Conservation (phyloP, 805 yeast genomes). For the Myxozyma mucilagina region DNA sequence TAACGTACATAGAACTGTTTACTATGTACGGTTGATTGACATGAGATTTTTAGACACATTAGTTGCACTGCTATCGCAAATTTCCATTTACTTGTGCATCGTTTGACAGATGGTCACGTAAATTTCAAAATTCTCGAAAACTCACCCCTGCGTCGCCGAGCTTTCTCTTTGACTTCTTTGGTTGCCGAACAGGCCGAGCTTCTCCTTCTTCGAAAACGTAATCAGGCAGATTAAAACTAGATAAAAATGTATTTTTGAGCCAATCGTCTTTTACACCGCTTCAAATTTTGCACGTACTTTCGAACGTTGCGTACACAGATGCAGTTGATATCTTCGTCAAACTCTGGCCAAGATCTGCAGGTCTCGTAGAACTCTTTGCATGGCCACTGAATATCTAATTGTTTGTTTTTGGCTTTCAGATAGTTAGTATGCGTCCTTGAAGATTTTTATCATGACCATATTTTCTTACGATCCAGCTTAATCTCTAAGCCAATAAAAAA, state of each 20-base stretch:
- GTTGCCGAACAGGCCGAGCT: conserved; percentile 62
- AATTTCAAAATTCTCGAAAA: neutral
- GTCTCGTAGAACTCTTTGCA: conserved; percentile 84
- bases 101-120: neutral
- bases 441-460: neutral
- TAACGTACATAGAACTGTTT: neutral
- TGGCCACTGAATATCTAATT: conserved; percentile 80
- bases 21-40: neutral
- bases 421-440: neutral
- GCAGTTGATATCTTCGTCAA: conserved; percentile 58
- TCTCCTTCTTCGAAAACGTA: conserved; percentile 85
- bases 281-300: conserved; percentile 40
- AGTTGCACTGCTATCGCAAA: neutral
- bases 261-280: no score
- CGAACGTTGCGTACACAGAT: conserved; percentile 73
- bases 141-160: conserved; percentile 24
- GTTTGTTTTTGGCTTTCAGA: conserved; percentile 29
- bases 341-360: conserved; percentile 72
- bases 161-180: conserved; percentile 52
- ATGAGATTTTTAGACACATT: neutral
- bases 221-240: conserved; percentile 68
- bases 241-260: neutral
- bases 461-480: conserved; percentile 38
- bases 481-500: conserved; percentile 77
- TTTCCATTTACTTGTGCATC: neutral